Evolutionary conservation across 805 yeast genomes (phyloP).

Genomic region (Sugiyamaella valdiviana): DNA sequence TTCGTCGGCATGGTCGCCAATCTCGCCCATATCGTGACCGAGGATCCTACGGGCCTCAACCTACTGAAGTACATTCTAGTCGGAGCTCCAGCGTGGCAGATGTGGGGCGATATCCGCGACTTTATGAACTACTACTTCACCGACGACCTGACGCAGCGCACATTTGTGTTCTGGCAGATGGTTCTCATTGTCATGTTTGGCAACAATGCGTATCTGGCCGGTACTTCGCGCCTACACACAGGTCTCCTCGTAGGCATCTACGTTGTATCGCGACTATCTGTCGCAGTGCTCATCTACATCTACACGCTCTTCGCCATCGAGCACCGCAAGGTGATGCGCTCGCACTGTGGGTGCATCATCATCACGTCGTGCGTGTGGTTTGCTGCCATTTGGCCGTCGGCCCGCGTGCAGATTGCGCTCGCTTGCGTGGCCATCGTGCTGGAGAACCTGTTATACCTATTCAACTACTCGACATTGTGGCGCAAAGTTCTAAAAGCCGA

Average conservation of each 20-base stretch:
- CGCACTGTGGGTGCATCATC: constrained; percentile 33
- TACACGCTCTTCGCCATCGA: constrained; percentile 42
- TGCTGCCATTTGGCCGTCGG: constrained; percentile 43
- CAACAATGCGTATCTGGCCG: constrained; percentile 41
- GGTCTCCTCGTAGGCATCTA: constrained; percentile 42
- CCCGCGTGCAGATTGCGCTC: constrained; percentile 43
- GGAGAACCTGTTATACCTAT: constrained; percentile 34
- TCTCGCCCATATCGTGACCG: constrained; percentile 48
- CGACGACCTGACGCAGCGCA: constrained; percentile 52
- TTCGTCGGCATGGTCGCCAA: constrained; percentile 61
- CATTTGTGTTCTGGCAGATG: constrained; percentile 49
- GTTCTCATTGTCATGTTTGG: constrained; percentile 44
- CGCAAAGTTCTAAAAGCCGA: constrained; percentile 39
- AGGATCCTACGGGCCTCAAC: constrained; percentile 43
- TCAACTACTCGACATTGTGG: constrained; percentile 32
- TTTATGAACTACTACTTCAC: constrained; percentile 57
- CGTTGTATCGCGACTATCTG: constrained; percentile 41
- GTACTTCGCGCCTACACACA: constrained; percentile 37
- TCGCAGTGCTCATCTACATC: constrained; percentile 31
- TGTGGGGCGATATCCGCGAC: constrained; percentile 61
- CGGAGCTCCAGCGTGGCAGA: constrained; percentile 54
- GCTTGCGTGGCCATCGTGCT: constrained; percentile 37
- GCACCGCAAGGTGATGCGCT: constrained; percentile 44
- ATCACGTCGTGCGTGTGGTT: constrained; percentile 44
- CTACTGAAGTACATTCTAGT: constrained; percentile 44